Base-by-base conservation (phyloP, 495 filamentous ascomycete species). In the Penicillium atrosanguineum region DNA sequence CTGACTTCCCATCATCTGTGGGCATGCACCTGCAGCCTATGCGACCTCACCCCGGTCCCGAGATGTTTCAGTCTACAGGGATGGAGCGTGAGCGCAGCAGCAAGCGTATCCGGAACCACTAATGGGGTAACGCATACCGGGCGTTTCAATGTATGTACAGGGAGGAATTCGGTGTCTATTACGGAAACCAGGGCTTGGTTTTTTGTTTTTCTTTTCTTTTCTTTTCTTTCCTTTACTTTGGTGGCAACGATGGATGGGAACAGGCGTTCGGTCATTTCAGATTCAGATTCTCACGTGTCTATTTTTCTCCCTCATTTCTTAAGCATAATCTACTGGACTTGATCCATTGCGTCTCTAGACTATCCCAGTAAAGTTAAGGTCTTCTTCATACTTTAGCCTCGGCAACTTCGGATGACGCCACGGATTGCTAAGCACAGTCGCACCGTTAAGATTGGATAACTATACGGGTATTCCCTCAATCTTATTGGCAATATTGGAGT, bases 1-100 rank as follows among this genome's bases (percentile, higher is more conserved):
- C 73, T 0, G 75, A 78, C 44, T 78, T 78, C 59, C 69, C 72
- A 0, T 46, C 62, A 7, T 50, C 61, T 0, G 62, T 72, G 56
- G 69, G 69, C 16, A 57, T 78, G 45, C 71, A 75, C 46, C 55
- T 69, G 47, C 68, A 69, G 29, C 70, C 73, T 12, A 36, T 48
- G 9, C 50, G 44, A 8, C 44, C 49, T 1, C 29, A 55, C 18
- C 19, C 23, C 1, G 62, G 56, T 9, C 18, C 39, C 12, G 61
- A 67, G 45, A 62, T 67, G 58, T 64, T 67, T 28, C 58, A 52
- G 14, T 52, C 64, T 4, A 28, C 52, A 0, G 56, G 37, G 1
- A 60, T 64, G 61, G 64, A 67, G 39, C 61, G 61, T n/a, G 64
- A 64, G 38, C 64, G 64, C 34, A 65, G 61, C 38, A 64, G 53